Conservation (phyloP, 306 rosid species). For the Vicia villosa region DNA sequence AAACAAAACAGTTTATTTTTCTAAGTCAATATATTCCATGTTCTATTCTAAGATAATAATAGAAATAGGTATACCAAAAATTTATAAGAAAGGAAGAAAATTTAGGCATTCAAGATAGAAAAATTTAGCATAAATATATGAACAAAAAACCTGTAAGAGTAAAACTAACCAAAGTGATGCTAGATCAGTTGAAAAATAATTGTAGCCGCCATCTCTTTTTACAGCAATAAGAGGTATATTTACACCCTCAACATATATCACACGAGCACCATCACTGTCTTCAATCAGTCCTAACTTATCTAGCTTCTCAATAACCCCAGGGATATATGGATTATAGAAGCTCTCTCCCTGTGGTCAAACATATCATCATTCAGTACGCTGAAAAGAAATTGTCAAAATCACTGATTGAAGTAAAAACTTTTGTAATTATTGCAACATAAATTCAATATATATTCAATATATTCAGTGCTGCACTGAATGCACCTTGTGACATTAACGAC, state of each 20-base stretch:
- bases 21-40: neutral
- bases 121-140: conserved; percentile 2
- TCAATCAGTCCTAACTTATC: conserved; percentile 63
- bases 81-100: conserved; percentile 14
- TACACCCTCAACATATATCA: conserved; percentile 68
- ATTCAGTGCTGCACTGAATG: neutral
- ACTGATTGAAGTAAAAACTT: conserved; percentile 25
- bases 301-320: conserved; percentile 70
- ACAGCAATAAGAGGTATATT: conserved; percentile 89
- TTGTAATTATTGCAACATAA: conserved; percentile 16
- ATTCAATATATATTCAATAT: neutral
- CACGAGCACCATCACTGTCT: conserved; percentile 90
- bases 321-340: conserved; percentile 85
- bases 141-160: conserved; percentile 4
- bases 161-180: conserved; percentile 76
- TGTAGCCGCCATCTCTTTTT: conserved; percentile 97
- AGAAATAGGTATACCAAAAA: conserved; percentile 22
- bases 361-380: conserved; percentile 24
- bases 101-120: neutral
- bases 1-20: conserved; percentile 17
- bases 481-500: conserved; percentile 3
- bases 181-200: conserved; percentile 92
- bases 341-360: conserved; percentile 86
- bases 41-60: conserved; percentile 11
- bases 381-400: neutral